Base-by-base conservation (phyloP, 768 basidiomycete species). In the Russula sp. region DNA sequence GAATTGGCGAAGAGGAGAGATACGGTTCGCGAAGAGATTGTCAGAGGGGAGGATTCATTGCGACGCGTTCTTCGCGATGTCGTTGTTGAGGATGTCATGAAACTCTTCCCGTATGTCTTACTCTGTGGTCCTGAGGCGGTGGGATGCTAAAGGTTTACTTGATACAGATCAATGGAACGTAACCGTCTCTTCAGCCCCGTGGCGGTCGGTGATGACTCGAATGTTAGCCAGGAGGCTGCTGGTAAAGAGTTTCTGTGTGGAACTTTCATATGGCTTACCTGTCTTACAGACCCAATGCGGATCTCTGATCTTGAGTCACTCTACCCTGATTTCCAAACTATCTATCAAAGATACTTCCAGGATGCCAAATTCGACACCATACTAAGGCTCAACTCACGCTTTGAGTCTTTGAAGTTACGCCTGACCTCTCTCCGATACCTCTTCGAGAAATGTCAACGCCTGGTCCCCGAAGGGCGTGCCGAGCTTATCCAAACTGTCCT, bases 101-200 rank as follows among this genome's bases (percentile, higher is more conserved):
- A 10, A 3, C 8, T 52, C 6, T 62, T 62, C 20, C 62, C 62
- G 62, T 63, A 11, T 2, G 51, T 60, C 42, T 18, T 22, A n/a
- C 18, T 45, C 7, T 3, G 32, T 4, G 27, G 11, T n/a, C 27
- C 27, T 27, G 27, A 27, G 27, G 27, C 5, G 6, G n/a, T 6
- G n/a, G 27, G 37, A n/a, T 45, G 42, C 16, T 57, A 39, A 47
- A 22, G 6, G 6, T 16, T 10, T 32, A 4, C 16, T 52, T 20
- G 27, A 9, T 37, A 7, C 13, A 63, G 62, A 40, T 63, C 62
- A 45, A 39, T 63, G 56, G 40, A 6, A 1, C 2, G 22, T 11
- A 9, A 18, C 6, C n/a, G 14, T 9, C 20, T 63, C 34, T 51
- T 42, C 18, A 8, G n/a, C 9, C 27, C 1, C 13, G 22, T 13